These are phyloP conservation scores for Leucogyrophana mollusca DNA, from an alignment of 768 basidiomycete genomes.

Conservation along the genomic window DNA sequence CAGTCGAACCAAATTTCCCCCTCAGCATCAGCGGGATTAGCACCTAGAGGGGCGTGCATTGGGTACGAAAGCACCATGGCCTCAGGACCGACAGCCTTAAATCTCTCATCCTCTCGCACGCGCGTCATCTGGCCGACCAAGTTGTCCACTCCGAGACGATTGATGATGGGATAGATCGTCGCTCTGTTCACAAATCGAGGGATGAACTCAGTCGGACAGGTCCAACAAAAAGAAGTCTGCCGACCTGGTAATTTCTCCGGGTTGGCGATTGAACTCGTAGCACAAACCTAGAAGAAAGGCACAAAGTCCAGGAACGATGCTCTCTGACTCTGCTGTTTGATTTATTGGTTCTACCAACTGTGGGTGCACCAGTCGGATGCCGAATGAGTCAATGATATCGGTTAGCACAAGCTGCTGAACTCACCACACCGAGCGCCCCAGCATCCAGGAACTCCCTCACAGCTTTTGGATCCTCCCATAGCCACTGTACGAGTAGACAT, in stretches of 20 bases:
- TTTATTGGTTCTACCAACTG: conserved; percentile 96
- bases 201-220: not conserved
- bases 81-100: conserved; percentile 88
- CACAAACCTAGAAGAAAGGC: conserved; percentile 90
- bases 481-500: conserved; percentile 83
- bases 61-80: conserved; percentile 65
- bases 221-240: conserved; percentile 15
- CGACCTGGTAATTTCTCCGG: conserved; percentile 92
- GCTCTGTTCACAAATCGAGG: conserved; percentile 42
- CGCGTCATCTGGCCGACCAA: conserved; percentile 84
- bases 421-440: conserved; percentile 85
- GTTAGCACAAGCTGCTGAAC: conserved; percentile 29
- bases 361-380: not conserved
- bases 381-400: conserved; percentile 1
- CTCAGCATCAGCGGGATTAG: conserved; percentile 45
- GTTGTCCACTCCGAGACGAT: conserved; percentile 86
- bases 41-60: conserved; percentile 7
- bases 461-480: conserved; percentile 92
- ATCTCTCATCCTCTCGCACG: conserved; percentile 88
- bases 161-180: conserved; percentile 87
- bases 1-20: conserved; percentile 98
- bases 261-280: conserved; percentile 95
- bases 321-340: conserved; percentile 82
- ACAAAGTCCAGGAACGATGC: conserved; percentile 84
- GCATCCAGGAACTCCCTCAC: conserved; percentile 89